Base-by-base conservation (phyloP, 331 rosid genomes). In the Rhamnella rubrinervis region DNA sequence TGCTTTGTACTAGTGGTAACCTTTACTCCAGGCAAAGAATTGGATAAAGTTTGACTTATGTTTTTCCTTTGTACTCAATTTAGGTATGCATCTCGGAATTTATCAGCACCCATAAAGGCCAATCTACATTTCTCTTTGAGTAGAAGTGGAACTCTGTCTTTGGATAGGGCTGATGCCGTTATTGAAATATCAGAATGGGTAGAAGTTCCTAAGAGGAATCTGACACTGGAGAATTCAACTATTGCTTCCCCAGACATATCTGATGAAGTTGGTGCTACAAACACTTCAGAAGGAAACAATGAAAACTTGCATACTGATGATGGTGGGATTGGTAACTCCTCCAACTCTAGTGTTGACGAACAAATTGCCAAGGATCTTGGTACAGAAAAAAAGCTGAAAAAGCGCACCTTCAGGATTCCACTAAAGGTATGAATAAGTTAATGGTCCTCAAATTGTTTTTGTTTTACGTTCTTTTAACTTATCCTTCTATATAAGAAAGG, bases 151-250 rank as follows among this genome's bases (percentile, higher is more conserved):
- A 73, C 91, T 75, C 77, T 93, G 72, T 89, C 95, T 75, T 82
- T 93, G 78, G 98, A 93, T 67, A 87, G 97, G 75, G 96, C 97
- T 63, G 98, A 91, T 74, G 97, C 98, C 67, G 85, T 91, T 65
- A 71, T 93, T 65, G 98, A 93, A 85, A 86, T 87, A 69, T 68
- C 92, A 19, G 98, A 93, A 83, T 93, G 96, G 98, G 92, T 93
- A 62, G 98, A 93, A 77, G 88, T 93, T 79, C 96, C 91, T 56
- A 85, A 57, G 70, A 89, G 81, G 79, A 91, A 85, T 78, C 69
- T 85, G 70, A 84, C 91, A 40, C 18, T 84, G 55, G 98, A 89
- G 73, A 91, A 93, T 80, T 84, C 97, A 71, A 89, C 95, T 53
- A 39, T 44, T 75, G 70, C 82, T 78, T 78, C 91, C 7, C 77